A percentile compares a stretch with the other conserved stretches of the same genome.
These are phyloP conservation scores for Zygosaccharomyces sapae DNA, from an alignment of 1,139 yeast genomes.

Conservation along the genomic window DNA sequence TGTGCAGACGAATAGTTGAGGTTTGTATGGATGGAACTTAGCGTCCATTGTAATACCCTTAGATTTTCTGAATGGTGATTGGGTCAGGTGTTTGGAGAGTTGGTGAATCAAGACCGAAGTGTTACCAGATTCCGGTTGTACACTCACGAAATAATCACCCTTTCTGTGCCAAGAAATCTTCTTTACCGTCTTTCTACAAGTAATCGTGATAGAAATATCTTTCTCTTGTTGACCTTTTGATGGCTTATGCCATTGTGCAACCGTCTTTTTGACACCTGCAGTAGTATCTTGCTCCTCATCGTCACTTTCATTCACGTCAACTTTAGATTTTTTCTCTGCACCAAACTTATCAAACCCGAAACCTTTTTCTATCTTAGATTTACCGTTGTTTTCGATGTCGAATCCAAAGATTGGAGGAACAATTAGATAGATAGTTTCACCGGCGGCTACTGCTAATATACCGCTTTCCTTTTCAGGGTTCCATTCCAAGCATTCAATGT, in stretches of 20 bases:
- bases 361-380: conserved; percentile 77
- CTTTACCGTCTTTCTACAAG: conserved; percentile 67
- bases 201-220: conserved; percentile 73
- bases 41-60: conserved; percentile 96
- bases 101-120: conserved; percentile 92
- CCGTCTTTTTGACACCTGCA: conserved; percentile 46
- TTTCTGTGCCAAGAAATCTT: conserved; percentile 92
- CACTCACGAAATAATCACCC: conserved; percentile 95
- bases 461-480: conserved; percentile 75
- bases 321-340: conserved; percentile 47
- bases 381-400: conserved; percentile 78
- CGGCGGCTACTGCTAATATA: conserved; percentile 77
- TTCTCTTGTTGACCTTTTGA: conserved; percentile 53
- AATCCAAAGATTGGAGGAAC: conserved; percentile 91
- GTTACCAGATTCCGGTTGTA: conserved; percentile 84
- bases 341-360: conserved; percentile 87
- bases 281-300: conserved; percentile 39
- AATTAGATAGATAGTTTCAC: conserved; percentile 69
- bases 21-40: conserved; percentile 93
- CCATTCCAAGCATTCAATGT: conserved; percentile 84
- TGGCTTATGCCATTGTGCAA: conserved; percentile 85
- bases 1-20: conserved; percentile 89
- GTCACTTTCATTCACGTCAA: conserved; percentile 44
- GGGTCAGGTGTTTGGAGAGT: conserved; percentile 90
- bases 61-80: conserved; percentile 89